phyloP scores from a whole-genome alignment of 331 rosid species.

The Ulmus americana region DNA sequence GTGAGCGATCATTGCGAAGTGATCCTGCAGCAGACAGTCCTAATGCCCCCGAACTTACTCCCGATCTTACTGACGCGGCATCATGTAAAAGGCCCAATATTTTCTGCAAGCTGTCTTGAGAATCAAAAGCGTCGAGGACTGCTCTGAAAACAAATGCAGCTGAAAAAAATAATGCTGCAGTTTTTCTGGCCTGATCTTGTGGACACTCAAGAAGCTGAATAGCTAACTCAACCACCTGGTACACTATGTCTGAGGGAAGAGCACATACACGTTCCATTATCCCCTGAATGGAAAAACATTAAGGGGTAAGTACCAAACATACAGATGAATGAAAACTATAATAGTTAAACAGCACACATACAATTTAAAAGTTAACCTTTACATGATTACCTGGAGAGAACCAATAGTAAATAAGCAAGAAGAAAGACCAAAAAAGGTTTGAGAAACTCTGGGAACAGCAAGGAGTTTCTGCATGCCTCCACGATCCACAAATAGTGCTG shows the following conservation, averaged over 20 bases:
- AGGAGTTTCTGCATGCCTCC: slow-evolving; percentile 95
- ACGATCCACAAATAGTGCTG: slow-evolving; percentile 91
- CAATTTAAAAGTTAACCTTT: slow-evolving; percentile 9
- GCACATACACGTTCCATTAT: slow-evolving; percentile 98
- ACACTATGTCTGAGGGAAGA: slow-evolving; percentile 74
- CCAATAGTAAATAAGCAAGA: slow-evolving; percentile 87
- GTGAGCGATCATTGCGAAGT: slow-evolving; percentile 74
- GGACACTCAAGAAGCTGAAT: slow-evolving; percentile 85
- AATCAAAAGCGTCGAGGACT: slow-evolving; percentile 90
- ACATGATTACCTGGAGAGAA: slow-evolving; percentile 73
- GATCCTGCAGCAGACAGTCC: slow-evolving; percentile 60
- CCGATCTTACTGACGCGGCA: slow-evolving; percentile 84
- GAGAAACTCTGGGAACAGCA: slow-evolving; percentile 81
- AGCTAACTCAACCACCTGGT: slow-evolving; percentile 82
- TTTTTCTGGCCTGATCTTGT: slow-evolving; percentile 90
- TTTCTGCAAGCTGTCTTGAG: slow-evolving; percentile 81
- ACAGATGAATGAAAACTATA: slow-evolving; percentile 4
- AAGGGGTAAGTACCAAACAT: background rate
- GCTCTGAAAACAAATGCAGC: slow-evolving; percentile 98
- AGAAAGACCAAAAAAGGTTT: slow-evolving; percentile 82
- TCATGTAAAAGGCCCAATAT: slow-evolving; percentile 71
- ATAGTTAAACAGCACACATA: background rate
- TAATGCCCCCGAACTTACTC: slow-evolving; percentile 72
- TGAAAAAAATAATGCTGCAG: slow-evolving; percentile 78
- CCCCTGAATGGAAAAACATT: slow-evolving; percentile 43